Evolutionary conservation across 2,329 filamentous ascomycete genomes (phyloP).

Genomic region (Sporothrix curviconia): DNA sequence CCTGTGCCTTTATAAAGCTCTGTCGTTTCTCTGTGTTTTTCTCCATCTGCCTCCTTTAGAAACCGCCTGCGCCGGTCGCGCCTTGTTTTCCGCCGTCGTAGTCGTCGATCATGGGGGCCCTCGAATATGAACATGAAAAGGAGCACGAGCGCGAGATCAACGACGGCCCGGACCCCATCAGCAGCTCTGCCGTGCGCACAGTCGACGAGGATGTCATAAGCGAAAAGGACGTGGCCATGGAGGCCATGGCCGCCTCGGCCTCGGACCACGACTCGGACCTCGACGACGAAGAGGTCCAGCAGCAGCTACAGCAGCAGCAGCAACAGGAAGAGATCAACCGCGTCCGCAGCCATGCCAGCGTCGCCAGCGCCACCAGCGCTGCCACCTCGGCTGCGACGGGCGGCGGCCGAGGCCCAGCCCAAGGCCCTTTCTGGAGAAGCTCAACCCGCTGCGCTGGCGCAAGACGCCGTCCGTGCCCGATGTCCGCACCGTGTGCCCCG

Average conservation of each 20-base stretch:
- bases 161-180: slow-evolving; percentile 19
- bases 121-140: slow-evolving; percentile 16
- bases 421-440: slow-evolving; percentile 58
- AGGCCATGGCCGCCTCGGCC: slow-evolving; percentile 34
- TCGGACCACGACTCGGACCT: slow-evolving; percentile 30
- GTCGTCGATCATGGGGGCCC: slow-evolving; percentile 6
- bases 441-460: slow-evolving; percentile 58
- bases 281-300: slow-evolving; percentile 16
- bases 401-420: slow-evolving; percentile 23
- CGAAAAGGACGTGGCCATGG: slow-evolving; percentile 18
- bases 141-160: slow-evolving; percentile 19
- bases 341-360: slow-evolving; percentile 49
- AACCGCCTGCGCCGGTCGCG: background rate
- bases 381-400: background rate
- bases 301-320: slow-evolving; percentile 25
- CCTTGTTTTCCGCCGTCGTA: background rate
- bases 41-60: background rate
- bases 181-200: slow-evolving; percentile 3
- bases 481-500: slow-evolving; percentile 51
- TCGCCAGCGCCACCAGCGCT: slow-evolving; percentile 41
- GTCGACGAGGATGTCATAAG: slow-evolving; percentile 17
- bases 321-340: slow-evolving; percentile 29
- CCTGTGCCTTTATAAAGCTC: no score
- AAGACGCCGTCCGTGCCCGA: slow-evolving; percentile 48
- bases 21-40: no score